A percentile compares a stretch with the other conserved stretches of the same genome.
These are phyloP conservation scores for Pyrenochaeta sp. DNA, from an alignment of 2,329 filamentous ascomycete species.

Conservation along the genomic window DNA sequence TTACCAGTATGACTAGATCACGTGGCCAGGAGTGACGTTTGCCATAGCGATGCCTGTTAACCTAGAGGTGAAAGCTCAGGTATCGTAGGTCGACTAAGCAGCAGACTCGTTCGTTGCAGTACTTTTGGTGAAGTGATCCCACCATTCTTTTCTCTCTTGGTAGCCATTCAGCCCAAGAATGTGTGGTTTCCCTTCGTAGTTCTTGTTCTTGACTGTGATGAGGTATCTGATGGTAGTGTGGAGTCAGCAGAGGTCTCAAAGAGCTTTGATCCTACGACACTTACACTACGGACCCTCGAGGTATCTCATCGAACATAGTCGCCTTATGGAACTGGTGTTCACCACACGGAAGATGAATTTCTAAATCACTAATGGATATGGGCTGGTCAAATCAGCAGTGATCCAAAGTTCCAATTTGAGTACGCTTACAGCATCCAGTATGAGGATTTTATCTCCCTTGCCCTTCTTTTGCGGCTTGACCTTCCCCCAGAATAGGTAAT, in stretches of 20 bases:
- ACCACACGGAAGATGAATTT: conserved; percentile 17
- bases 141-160: conserved; percentile 30
- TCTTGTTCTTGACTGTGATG: conserved; percentile 28
- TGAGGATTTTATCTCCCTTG: conserved; percentile 23
- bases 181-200: conserved; percentile 19
- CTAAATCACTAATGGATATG: conserved; percentile 23
- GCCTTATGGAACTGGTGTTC: conserved; percentile 31
- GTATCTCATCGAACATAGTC: conserved; percentile 39
- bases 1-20: neutral
- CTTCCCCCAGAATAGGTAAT: conserved; percentile 42
- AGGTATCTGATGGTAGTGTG: conserved; percentile 16
- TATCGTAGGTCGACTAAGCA: neutral
- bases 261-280: neutral
- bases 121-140: conserved; percentile 18
- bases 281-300: conserved; percentile 29
- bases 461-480: conserved; percentile 31
- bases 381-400: conserved; percentile 22
- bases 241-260: neutral
- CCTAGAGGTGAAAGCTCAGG: neutral
- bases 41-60: neutral
- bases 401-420: neutral
- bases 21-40: neutral
- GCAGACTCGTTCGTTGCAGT: neutral
- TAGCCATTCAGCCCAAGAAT: conserved; percentile 25
- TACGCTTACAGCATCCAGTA: conserved; percentile 29